These are phyloP conservation scores for Thuja plicata DNA, from an alignment of 83 land plant genomes.

Conservation along the genomic window DNA sequence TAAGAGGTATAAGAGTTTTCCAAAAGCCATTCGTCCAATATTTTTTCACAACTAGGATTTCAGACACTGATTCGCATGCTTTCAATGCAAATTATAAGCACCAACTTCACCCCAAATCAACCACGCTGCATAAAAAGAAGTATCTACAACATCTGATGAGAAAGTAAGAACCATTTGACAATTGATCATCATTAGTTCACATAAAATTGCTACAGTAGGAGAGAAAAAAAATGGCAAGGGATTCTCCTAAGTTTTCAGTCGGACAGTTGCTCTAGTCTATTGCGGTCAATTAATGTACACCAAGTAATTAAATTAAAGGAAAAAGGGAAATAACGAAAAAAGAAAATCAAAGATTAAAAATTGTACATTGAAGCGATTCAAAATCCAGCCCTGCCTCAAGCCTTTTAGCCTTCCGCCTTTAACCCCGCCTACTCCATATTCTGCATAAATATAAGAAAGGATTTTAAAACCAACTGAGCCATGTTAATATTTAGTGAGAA, in stretches of 20 bases:
- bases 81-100: background rate
- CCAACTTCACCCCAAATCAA: background rate
- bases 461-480: background rate
- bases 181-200: background rate
- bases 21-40: background rate
- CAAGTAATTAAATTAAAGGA: background rate
- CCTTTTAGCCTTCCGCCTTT: background rate
- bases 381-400: slow-evolving; percentile 15
- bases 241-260: background rate
- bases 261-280: background rate
- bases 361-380: slow-evolving; percentile 11
- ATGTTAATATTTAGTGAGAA: background rate
- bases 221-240: background rate
- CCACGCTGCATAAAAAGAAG: background rate
- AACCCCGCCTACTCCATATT: background rate
- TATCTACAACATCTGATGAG: background rate
- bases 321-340: background rate
- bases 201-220: background rate
- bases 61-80: background rate
- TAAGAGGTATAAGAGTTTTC: background rate
- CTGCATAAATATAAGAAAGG: background rate
- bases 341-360: background rate
- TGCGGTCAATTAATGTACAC: background rate
- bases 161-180: background rate
- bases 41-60: too few species aligned